phyloP scores from a whole-genome alignment of 1,284 basidiomycete genomes.

The Leccinum subrobustum region DNA sequence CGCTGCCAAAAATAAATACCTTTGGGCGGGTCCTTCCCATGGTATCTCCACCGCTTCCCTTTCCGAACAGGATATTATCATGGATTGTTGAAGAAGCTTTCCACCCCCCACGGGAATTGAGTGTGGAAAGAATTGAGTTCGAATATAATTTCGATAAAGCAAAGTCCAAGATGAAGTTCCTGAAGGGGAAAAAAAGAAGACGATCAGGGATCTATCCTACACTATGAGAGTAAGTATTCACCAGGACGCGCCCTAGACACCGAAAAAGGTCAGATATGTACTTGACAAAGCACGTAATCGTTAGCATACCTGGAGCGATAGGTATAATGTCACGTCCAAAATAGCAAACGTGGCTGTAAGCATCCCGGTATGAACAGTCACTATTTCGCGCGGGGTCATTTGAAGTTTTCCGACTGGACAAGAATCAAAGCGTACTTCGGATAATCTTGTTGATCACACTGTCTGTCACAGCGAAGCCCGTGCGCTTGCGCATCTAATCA shows the following conservation, averaged over 20 bases:
- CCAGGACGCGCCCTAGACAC: constrained; percentile 6
- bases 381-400: background rate
- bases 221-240: background rate
- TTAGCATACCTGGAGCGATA: constrained; percentile 11
- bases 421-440: constrained; percentile 11
- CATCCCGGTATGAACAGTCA: constrained; percentile 23
- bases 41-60: background rate
- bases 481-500: constrained; percentile 13
- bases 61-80: constrained; percentile 16
- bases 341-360: constrained; percentile 17
- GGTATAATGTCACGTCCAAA: constrained; percentile 15
- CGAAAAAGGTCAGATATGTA: background rate
- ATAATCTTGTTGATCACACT: constrained; percentile 18
- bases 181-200: background rate
- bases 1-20: constrained; percentile 3
- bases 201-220: background rate
- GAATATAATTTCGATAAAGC: constrained; percentile 52
- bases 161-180: constrained; percentile 36
- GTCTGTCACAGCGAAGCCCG: constrained; percentile 19
- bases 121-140: constrained; percentile 54
- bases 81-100: background rate
- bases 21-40: background rate
- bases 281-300: background rate
- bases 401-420: too few species aligned
- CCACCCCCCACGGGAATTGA: constrained; percentile 45